A percentile compares a stretch with the other conserved stretches of the same genome.
Conservation (phyloP, 257 asterid genomes). For the Solanum habrochaites region DNA sequence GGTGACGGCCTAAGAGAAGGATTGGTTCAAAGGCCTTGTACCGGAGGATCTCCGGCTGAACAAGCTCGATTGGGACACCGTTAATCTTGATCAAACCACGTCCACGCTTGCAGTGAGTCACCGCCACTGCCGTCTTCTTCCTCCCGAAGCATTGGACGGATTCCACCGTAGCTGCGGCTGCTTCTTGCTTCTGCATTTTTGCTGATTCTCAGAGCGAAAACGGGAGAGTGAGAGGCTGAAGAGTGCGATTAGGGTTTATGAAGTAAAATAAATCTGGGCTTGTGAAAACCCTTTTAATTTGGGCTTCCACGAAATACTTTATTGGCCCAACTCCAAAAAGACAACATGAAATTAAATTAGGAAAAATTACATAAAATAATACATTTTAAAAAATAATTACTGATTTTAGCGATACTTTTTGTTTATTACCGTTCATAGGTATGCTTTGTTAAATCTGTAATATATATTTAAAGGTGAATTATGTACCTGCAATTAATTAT, state of each 20-base stretch:
- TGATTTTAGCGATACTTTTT: too few species aligned
- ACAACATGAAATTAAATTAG: background rate
- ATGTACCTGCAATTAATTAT: too few species aligned
- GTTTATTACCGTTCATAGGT: too few species aligned
- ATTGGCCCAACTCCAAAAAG: background rate
- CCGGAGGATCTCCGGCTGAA: background rate
- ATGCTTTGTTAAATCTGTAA: too few species aligned
- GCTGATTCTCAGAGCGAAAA: background rate
- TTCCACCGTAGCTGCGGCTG: background rate
- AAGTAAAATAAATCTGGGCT: background rate
- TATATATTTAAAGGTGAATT: too few species aligned
- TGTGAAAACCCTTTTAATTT: background rate
- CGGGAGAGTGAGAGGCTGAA: background rate
- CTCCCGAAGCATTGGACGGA: background rate
- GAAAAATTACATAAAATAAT: too few species aligned
- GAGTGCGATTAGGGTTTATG: background rate
- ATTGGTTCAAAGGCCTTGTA: background rate
- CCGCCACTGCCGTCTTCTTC: background rate
- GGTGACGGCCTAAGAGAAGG: background rate
- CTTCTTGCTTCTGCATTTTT: background rate
- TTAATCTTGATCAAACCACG: background rate
- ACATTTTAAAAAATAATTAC: too few species aligned
- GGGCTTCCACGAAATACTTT: background rate
- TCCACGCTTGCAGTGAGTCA: background rate
- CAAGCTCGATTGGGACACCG: background rate